Base-by-base conservation (phyloP, 1,284 basidiomycete species). In the Fomitopsis palustris region DNA sequence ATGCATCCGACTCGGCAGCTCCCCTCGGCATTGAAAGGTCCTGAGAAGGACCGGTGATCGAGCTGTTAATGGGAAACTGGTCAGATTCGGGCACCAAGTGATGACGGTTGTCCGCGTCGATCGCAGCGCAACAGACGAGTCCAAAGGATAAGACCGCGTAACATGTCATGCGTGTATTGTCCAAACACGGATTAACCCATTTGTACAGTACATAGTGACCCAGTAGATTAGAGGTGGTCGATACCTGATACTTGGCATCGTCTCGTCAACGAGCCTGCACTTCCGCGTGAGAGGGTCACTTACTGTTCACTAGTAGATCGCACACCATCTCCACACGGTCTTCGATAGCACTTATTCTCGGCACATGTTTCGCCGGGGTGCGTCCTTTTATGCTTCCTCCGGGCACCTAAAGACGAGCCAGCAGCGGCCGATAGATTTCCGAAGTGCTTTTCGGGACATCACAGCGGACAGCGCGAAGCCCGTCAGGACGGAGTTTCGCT, bases 401-500 rank as follows among this genome's bases (percentile, higher is more conserved):
- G 21, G 42, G 23, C 29, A 45, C 45, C 55, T 47, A 38, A 16
- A 56, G 33, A 47, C 31, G 37, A 56, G 45, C 45, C 19, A 37
- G 31, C 19, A 37, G n/a, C 47, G 38, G 47, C 51, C 47, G 49
- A 42, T 38, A 27, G 52, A 29, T 37, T 31, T 53, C 33, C 39
- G 49, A 52, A 52, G 29, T 33, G 23, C 31, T 23, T 7, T 33
- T 35, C 33, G 19, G 37, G 47, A 42, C 16, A 52, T 27, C 56
- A 37, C 56, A 57, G 1, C 38, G 39, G 19, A 57, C 56, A 57
- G 37, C 21, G 39, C 16, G 29, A 35, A 54, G 37, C 53, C 29
- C 53, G 29, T 25, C 37, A 29, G 19, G 37, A 29, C 2, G 16
- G 19, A 6, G 23, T 29, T n/a, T 39, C 37, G 25, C 31, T 37